phyloP scores from a whole-genome alignment of 148 eudicot genomes.

The Dysphania ambrosioides region DNA sequence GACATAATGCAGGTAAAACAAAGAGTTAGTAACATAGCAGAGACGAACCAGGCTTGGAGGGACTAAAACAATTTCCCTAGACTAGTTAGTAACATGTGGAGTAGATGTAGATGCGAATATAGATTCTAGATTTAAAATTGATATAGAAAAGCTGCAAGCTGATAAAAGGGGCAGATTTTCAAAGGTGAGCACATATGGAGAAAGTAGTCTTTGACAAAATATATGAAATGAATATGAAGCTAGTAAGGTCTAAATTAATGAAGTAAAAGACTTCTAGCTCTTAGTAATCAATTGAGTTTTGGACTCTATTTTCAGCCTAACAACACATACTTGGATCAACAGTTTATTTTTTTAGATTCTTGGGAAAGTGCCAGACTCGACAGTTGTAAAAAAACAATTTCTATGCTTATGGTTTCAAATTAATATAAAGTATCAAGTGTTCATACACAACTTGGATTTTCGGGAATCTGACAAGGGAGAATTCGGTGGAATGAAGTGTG shows the following conservation, averaged over 20 bases:
- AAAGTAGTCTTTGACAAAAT: too few relatives aligned
- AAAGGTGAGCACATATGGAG: background rate
- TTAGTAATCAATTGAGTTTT: background rate
- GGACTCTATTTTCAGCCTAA: background rate
- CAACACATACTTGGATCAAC: background rate
- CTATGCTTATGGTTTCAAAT: background rate
- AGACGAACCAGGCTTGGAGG: background rate
- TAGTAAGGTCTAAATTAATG: too few relatives aligned
- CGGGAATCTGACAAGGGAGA: background rate
- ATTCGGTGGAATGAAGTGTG: background rate
- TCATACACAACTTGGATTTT: background rate
- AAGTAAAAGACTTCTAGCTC: background rate
- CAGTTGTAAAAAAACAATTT: background rate
- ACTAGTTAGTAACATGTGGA: background rate
- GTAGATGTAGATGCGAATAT: background rate
- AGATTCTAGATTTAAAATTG: background rate
- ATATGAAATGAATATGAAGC: too few relatives aligned
- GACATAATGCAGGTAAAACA: background rate
- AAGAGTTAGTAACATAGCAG: background rate
- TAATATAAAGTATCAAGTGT: background rate
- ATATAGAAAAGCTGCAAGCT: background rate
- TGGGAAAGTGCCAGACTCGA: background rate
- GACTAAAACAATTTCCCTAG: background rate
- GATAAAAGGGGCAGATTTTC: background rate
- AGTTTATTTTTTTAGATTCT: background rate